phyloP scores from a whole-genome alignment of 108 stramenopile species.

The Epithemia pelagica region DNA sequence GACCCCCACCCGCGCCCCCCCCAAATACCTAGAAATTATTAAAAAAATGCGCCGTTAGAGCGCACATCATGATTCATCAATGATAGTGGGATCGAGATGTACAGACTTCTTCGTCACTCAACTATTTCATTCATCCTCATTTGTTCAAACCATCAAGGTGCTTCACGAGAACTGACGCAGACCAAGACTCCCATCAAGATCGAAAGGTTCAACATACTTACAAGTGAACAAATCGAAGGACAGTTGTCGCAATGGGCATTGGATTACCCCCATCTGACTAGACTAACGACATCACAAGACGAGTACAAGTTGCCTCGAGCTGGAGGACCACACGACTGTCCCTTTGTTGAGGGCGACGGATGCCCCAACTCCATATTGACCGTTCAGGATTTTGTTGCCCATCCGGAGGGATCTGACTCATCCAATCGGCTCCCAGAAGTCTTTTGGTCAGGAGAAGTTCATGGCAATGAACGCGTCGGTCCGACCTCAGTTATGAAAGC shows the following conservation, averaged over 20 bases:
- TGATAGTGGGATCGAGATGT: too few relatives aligned
- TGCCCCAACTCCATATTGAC: constrained; percentile 75
- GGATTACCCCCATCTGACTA: constrained; percentile 54
- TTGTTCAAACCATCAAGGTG: too few relatives aligned
- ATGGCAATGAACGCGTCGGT: constrained; percentile 97
- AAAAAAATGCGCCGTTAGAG: too few relatives aligned
- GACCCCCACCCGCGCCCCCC: too few relatives aligned
- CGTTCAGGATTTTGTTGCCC: constrained; percentile 65
- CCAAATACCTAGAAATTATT: too few relatives aligned
- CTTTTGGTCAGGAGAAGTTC: constrained; percentile 88
- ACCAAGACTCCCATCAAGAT: background rate
- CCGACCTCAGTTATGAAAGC: constrained; percentile 57
- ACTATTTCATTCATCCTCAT: too few relatives aligned
- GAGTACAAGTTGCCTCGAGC: constrained; percentile 64
- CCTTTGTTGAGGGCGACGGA: constrained; percentile 36
- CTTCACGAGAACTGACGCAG: background rate
- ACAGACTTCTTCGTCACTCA: too few relatives aligned
- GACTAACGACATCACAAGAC: constrained; percentile 65
- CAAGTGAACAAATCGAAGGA: constrained; percentile 16
- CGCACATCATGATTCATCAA: too few relatives aligned
- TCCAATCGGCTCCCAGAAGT: constrained; percentile 78
- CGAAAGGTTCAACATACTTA: background rate
- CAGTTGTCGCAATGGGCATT: constrained; percentile 27
- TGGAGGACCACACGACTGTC: constrained; percentile 46
- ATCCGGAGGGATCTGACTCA: constrained; percentile 52